Evolutionary conservation across 441 rosid genomes (phyloP), one percentile per base, ranked within the genome.

Genomic region (Corymbia citriodora): DNA sequence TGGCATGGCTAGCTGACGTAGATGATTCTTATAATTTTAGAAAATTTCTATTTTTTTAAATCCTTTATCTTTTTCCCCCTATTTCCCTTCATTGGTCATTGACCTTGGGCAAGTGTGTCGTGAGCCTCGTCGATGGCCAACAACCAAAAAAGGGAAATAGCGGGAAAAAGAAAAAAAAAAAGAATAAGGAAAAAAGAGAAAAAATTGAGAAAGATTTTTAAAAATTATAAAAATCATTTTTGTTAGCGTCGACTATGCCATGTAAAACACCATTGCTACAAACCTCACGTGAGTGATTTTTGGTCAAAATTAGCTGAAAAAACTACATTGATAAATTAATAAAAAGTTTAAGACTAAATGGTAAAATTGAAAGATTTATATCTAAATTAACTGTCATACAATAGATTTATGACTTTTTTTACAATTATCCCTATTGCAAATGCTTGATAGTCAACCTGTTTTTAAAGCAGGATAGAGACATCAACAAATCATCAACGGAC

Each of bases 191-290:
- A 57, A 0, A 57, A 52, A 52, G 1, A 57, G 0, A 57, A 23
- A 57, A 57, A 57, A 10, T 57, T 57, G 29, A 23, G 63, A 61
- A 5, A 61, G 2, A 11, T 61, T 61, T 61, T 11, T 61, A 2
- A 27, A 27, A 61, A 12, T 61, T 27, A 61, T 27, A 61, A 27
- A 61, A 61, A 61, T 27, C 68, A 29, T 61, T 8, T 12, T 12
- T 3, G 4, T 61, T 12, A 61, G 4, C 2, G 2, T 8, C 10
- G 1, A 6, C 31, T 0, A 0, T 12, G 3, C 3, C 31, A 61
- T 1, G 4, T 61, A 27, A 1, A 2, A 27, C 0, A 8, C 31
- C 31, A 11, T 6, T 61, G 16, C 3, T 2, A 0, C 27, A 12
- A n/a, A 61, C 8, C 0, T 14, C 31, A 61, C 8, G 0, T 61